Percentiles rank a stretch among this genome's conserved stretches.
Evolutionary conservation across 2,329 filamentous ascomycete genomes (phyloP).

Genomic region (Talaromyces piceae): DNA sequence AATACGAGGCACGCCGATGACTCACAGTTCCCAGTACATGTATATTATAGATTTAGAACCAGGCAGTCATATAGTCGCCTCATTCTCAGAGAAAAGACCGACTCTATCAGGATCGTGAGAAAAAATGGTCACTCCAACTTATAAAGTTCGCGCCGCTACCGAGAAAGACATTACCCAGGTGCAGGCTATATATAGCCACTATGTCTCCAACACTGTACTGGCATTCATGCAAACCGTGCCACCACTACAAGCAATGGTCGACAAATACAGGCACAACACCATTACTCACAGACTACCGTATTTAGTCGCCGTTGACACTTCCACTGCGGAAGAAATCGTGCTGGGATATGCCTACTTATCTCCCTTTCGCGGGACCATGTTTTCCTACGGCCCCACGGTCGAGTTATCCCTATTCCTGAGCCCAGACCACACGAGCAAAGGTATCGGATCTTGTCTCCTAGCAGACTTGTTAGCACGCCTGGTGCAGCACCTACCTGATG

Average conservation of each 20-base stretch:
- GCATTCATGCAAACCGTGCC: conserved; percentile 27
- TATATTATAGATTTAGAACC: too few relatives aligned
- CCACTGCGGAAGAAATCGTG: conserved; percentile 12
- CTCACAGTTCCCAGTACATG: too few relatives aligned
- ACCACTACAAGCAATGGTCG: conserved; percentile 20
- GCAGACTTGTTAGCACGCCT: conserved; percentile 22
- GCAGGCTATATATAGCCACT: conserved; percentile 29
- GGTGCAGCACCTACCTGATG: conserved; percentile 22
- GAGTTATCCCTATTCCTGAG: conserved; percentile 35
- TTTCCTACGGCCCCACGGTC: conserved; percentile 34
- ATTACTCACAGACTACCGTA: conserved; percentile 26
- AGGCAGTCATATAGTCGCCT: too few relatives aligned
- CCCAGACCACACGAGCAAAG: conserved; percentile 23
- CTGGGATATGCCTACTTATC: conserved; percentile 30
- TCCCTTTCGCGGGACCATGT: conserved; percentile 28
- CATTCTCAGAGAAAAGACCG: too few relatives aligned
- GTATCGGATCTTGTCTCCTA: conserved; percentile 20
- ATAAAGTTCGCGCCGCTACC: conserved; percentile 24
- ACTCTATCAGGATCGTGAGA: background rate
- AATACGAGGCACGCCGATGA: too few relatives aligned
- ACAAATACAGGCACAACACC: conserved; percentile 21
- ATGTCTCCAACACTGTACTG: conserved; percentile 31
- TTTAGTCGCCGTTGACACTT: conserved; percentile 26
- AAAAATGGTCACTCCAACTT: background rate
- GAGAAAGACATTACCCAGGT: conserved; percentile 28